Conservation (phyloP, 2,329 filamentous ascomycete species). For the Lasiodiplodia sp. region DNA sequence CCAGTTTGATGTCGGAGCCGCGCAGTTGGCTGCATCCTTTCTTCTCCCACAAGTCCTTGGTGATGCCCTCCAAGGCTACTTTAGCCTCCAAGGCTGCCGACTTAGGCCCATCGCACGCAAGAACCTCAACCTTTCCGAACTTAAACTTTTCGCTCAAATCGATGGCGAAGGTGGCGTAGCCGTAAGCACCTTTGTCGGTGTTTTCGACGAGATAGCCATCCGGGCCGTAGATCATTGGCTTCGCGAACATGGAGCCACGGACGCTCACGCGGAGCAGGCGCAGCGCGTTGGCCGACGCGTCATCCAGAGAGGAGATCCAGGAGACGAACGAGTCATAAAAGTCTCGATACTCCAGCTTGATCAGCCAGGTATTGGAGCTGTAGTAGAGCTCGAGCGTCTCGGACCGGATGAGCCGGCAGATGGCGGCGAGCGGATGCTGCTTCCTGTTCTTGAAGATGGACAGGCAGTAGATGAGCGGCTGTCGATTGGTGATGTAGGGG, state of each 20-base stretch:
- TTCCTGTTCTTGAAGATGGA: constrained; percentile 46
- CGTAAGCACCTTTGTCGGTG: constrained; percentile 34
- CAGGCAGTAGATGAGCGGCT: constrained; percentile 51
- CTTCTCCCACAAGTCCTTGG: constrained; percentile 44
- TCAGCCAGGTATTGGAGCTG: constrained; percentile 49
- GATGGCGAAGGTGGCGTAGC: constrained; percentile 47
- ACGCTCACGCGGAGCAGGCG: constrained; percentile 45
- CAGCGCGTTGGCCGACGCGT: constrained; percentile 39
- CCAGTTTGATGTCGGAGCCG: constrained; percentile 44
- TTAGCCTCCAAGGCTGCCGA: constrained; percentile 41
- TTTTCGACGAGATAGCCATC: constrained; percentile 10
- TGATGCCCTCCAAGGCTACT: constrained; percentile 36
- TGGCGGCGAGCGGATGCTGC: constrained; percentile 47
- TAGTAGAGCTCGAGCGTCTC: constrained; percentile 50
- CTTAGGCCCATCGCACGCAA: constrained; percentile 44
- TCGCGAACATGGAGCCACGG: constrained; percentile 42
- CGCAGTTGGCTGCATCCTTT: constrained; percentile 40
- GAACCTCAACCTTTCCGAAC: constrained; percentile 42
- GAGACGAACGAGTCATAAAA: constrained; percentile 50
- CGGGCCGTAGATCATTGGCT: constrained; percentile 37
- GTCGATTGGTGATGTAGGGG: constrained; percentile 42
- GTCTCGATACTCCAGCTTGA: constrained; percentile 49
- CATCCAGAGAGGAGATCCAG: constrained; percentile 47
- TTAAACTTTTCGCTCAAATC: constrained; percentile 46
- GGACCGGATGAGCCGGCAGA: constrained; percentile 44